Percentiles rank a stretch among this genome's conserved stretches.
phyloP scores from a whole-genome alignment of 2,329 filamentous ascomycete genomes.

The Penicillium janthinellum region DNA sequence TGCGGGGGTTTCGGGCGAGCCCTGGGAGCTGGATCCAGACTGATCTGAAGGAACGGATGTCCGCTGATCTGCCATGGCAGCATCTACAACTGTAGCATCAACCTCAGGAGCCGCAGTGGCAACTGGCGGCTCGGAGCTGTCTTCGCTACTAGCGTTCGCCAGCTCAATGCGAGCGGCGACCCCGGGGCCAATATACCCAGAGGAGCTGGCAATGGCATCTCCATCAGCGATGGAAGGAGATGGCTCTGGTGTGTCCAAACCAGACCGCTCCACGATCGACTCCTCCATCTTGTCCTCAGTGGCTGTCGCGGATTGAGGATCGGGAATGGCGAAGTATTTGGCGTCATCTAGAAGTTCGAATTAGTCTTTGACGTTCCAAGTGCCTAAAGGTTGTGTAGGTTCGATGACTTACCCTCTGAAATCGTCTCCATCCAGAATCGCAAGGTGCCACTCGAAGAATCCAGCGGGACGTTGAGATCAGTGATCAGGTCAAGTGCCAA shows the following conservation, averaged over 20 bases:
- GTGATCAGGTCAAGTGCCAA: slow-evolving; percentile 39
- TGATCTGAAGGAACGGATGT: slow-evolving; percentile 14
- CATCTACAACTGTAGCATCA: slow-evolving; percentile 19
- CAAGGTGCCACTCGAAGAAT: slow-evolving; percentile 29
- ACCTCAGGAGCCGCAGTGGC: slow-evolving; percentile 17
- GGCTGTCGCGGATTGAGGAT: slow-evolving; percentile 29
- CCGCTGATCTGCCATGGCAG: slow-evolving; percentile 10
- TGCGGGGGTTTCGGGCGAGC: slow-evolving; percentile 4
- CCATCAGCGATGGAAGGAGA: slow-evolving; percentile 20
- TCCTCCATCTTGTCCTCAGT: slow-evolving; percentile 36
- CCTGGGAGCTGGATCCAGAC: slow-evolving; percentile 9
- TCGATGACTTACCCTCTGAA: slow-evolving; percentile 34
- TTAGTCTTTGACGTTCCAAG: not conserved
- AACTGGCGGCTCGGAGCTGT: not conserved
- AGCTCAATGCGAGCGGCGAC: not conserved
- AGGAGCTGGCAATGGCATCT: slow-evolving; percentile 33
- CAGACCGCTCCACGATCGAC: slow-evolving; percentile 31
- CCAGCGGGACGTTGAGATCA: slow-evolving; percentile 34
- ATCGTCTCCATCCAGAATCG: slow-evolving; percentile 45
- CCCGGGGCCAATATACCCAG: slow-evolving; percentile 18
- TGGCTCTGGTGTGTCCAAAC: slow-evolving; percentile 28
- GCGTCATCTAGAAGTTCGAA: slow-evolving; percentile 33
- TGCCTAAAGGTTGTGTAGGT: not conserved
- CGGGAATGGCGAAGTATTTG: slow-evolving; percentile 40
- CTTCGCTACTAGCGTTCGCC: not conserved